Base-by-base conservation (phyloP, 306 rosid genomes). In the Castanea crenata region DNA sequence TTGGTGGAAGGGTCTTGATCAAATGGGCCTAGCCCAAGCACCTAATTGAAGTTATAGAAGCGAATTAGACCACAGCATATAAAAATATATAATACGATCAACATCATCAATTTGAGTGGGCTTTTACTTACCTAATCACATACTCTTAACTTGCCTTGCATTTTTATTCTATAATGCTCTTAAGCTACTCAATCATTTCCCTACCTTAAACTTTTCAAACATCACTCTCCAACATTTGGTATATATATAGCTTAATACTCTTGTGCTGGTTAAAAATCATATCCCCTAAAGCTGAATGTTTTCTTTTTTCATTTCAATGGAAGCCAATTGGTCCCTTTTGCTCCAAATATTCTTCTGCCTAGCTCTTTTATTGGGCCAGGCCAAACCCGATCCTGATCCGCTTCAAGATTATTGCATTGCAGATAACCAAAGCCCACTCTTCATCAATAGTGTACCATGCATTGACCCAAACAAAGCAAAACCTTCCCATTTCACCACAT, bases 381-480 rank as follows among this genome's bases (percentile, higher is more conserved):
- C 20, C 19, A 77, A 44, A 62, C 68, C 92, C 25, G 97, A 94
- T 78, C 92, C 91, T 0, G 88, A 83, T 73, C 91, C 91, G 3
- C 80, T 94, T 41, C 94, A 94, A 67, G 97, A 91, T 54, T 92
- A 87, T 51, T 94, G 98, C 77, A 6, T 94, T 70, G 97, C 97
- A 0, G 90, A 94, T 29, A 79, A 54, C 18, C 51, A 55, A 71
- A 64, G 27, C 55, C 83, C 88, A 3, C 55, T 89, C 21, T 89
- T 81, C 80, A 5, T 79, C n/a, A 87, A 91, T 35, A 94, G 93
- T 0, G 76, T 75, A 2, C 93, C 94, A 1, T 94, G 98, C 87
- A 85, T 94, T 3, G 73, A 94, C 80, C 95, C 97, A 6, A 49
- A 81, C 5, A 54, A 55, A 23, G 98, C 87, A 8, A 15, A 65